These are phyloP conservation scores for Chrysochromulina parva DNA, from an alignment of 78 protist genomes.

Conservation along the genomic window DNA sequence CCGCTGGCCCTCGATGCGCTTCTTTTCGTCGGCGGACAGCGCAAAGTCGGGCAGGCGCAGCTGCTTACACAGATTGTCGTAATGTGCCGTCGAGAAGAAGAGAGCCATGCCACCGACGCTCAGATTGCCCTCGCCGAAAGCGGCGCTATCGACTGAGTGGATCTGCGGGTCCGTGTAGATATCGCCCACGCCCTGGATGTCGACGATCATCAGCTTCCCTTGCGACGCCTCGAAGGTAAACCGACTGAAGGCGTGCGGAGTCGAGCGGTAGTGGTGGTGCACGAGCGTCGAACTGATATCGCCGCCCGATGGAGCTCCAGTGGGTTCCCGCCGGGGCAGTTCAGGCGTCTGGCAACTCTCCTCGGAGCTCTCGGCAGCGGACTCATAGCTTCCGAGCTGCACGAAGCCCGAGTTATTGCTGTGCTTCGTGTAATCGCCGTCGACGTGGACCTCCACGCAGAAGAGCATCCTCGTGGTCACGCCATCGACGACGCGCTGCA, in stretches of 20 bases:
- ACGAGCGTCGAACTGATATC: no score
- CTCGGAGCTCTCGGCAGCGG: background rate
- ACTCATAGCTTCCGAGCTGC: no score
- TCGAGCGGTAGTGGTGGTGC: constrained; percentile 17
- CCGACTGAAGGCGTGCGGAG: constrained; percentile 89
- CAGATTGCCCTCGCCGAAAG: background rate
- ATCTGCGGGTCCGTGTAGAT: constrained; percentile 86
- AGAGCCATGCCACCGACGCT: constrained; percentile 8
- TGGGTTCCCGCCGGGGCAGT: no score
- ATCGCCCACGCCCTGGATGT: constrained; percentile 90
- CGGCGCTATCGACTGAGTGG: background rate
- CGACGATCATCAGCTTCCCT: constrained; percentile 68
- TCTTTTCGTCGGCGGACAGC: background rate
- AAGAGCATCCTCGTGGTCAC: background rate
- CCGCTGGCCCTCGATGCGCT: background rate
- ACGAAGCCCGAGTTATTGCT: background rate
- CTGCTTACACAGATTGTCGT: background rate
- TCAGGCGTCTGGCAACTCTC: no score
- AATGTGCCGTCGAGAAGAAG: background rate
- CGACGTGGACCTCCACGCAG: background rate
- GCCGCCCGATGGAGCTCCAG: no score
- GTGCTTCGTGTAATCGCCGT: background rate
- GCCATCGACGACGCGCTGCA: background rate
- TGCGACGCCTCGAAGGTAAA: constrained; percentile 76
- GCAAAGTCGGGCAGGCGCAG: background rate